phyloP scores from a whole-genome alignment of 495 filamentous ascomycete species.

The Talaromyces trachyspermus region DNA sequence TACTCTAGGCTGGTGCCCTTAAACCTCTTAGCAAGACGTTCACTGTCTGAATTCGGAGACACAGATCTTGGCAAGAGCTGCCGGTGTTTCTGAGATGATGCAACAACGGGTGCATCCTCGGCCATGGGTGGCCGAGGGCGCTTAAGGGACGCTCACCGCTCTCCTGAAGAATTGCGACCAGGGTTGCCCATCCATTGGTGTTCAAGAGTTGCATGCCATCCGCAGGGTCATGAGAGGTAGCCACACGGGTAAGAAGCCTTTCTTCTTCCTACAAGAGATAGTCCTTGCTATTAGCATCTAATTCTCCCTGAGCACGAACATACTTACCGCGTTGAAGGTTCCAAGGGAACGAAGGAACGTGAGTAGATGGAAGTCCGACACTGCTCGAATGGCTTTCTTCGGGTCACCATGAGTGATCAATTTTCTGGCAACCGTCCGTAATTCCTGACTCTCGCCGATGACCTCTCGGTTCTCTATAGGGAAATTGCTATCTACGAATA shows the following conservation, averaged over 20 bases:
- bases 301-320: neutral
- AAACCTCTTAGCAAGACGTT: constrained; percentile 96
- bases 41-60: constrained; percentile 45
- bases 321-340: constrained; percentile 72
- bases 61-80: constrained; percentile 26
- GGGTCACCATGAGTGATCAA: constrained; percentile 54
- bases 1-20: constrained; percentile 91
- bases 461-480: constrained; percentile 85
- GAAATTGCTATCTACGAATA: constrained; percentile 66
- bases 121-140: constrained; percentile 51
- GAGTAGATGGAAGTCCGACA: constrained; percentile 92
- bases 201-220: constrained; percentile 75
- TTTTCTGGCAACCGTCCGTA: constrained; percentile 52
- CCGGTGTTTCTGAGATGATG: constrained; percentile 22
- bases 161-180: constrained; percentile 86
- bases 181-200: constrained; percentile 84
- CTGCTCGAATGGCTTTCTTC: constrained; percentile 53
- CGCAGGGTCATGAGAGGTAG: constrained; percentile 65
- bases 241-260: constrained; percentile 75
- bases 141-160: constrained; percentile 93
- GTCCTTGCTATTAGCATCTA: constrained; percentile 11
- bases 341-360: constrained; percentile 75
- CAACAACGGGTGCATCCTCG: constrained; percentile 26
- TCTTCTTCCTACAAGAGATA: constrained; percentile 75
- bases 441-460: constrained; percentile 75